A percentile compares a stretch with the other conserved stretches of the same genome.
These are phyloP conservation scores for Tephrocybe sp. DNA, from an alignment of 768 basidiomycete species.

Conservation along the genomic window DNA sequence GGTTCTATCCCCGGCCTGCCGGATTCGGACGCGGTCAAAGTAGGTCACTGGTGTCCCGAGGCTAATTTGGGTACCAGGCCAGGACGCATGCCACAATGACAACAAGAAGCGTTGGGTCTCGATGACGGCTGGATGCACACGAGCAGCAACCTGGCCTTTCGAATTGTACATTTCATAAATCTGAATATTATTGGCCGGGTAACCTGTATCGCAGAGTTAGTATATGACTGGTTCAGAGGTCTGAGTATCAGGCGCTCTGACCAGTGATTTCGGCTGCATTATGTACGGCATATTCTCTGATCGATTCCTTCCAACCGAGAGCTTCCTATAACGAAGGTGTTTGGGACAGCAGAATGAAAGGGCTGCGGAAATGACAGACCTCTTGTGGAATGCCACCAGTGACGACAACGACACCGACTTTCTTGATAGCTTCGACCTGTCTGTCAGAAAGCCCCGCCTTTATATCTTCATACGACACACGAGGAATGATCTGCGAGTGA, in stretches of 20 bases:
- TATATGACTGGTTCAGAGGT: not conserved
- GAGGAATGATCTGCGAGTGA: constrained; percentile 47
- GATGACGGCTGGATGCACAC: constrained; percentile 62
- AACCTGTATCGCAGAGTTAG: constrained; percentile 40
- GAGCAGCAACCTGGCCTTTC: constrained; percentile 59
- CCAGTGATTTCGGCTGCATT: constrained; percentile 53
- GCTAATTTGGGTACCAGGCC: constrained; percentile 35
- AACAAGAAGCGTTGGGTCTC: constrained; percentile 58
- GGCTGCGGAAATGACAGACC: constrained; percentile 25
- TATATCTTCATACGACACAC: constrained; percentile 44
- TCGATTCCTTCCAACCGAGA: constrained; percentile 52
- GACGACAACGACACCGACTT: constrained; percentile 55
- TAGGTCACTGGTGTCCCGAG: constrained; percentile 68
- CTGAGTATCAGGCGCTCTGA: constrained; percentile 19
- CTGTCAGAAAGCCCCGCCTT: constrained; percentile 45
- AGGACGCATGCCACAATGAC: constrained; percentile 57
- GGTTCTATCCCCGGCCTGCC: constrained; percentile 66
- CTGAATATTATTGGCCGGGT: constrained; percentile 66
- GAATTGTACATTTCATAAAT: constrained; percentile 78
- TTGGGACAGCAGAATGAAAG: not conserved
- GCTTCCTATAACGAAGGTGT: constrained; percentile 46
- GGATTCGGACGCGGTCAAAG: constrained; percentile 73
- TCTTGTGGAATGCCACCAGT: constrained; percentile 56
- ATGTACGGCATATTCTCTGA: constrained; percentile 52
- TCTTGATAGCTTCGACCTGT: constrained; percentile 45